Evolutionary conservation across 2,329 filamentous ascomycete species (phyloP), one percentile per base, ranked within the genome.

Genomic region (Neofusicoccum kwambonambiense): DNA sequence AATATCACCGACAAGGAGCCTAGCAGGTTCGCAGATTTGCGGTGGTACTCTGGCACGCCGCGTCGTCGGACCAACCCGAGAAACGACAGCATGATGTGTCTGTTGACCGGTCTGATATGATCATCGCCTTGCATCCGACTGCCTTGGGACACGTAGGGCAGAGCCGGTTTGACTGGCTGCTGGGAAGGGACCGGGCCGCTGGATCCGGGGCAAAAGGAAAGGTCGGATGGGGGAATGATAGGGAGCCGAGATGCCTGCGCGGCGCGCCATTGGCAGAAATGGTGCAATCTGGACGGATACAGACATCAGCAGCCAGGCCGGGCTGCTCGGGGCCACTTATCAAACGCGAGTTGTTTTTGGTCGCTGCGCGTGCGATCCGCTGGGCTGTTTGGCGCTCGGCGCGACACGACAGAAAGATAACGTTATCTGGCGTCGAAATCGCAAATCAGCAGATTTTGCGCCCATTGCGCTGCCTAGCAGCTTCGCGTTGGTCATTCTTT

Each of bases 391-490:
- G 56, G 56, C 56, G 42, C 56, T 47, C 56, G 56, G 56, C 42
- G 56, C 42, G 56, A 31, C 27, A 31, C 56, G 56, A 60, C 27
- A 37, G 41, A 60, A 31, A 57, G 56, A 60, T 60, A 60, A 60
- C 56, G 56, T 60, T 60, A 60, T 60, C 56, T 57, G 56, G 41
- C 27, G n/a, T 60, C 8, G 56, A 47, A 60, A 60, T 60, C 56
- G 56, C 56, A 60, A 60, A 60, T 60, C 56, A 60, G 56, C 56
- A 31, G 56, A 44, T 27, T 45, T 37, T 60, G 42, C 56, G 56
- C 56, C 42, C 27, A 34, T 37, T 19, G 56, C 56, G 56, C 56
- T 35, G 56, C 42, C 27, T 45, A 58, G 54, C 39, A 58, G 41
- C 22, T 13, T 47, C 37, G 56, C 56, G 41, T 47, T 60, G 56